Evolutionary conservation across 345 rosid species (phyloP).

Genomic region (Lagerstroemia speciosa): DNA sequence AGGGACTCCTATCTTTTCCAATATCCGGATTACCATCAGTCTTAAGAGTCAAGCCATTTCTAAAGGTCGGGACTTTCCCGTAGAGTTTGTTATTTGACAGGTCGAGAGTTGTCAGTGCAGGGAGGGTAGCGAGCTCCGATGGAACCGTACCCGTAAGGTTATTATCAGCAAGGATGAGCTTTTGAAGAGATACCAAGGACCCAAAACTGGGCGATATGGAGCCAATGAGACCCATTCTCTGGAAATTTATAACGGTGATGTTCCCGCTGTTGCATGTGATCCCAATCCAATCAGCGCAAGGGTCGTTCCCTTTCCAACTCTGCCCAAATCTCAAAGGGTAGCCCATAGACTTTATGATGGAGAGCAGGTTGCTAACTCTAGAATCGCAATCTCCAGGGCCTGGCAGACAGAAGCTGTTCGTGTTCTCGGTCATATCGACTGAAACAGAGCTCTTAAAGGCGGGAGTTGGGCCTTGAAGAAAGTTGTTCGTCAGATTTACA

Average conservation of each 20-base stretch:
- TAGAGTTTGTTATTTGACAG: constrained; percentile 61
- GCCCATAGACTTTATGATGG: constrained; percentile 31
- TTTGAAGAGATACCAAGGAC: constrained; percentile 50
- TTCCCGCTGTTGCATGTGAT: constrained; percentile 59
- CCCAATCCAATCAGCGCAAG: constrained; percentile 73
- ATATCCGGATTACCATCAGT: constrained; percentile 52
- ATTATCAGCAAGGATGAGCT: constrained; percentile 61
- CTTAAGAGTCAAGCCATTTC: constrained; percentile 34
- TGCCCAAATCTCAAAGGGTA: constrained; percentile 67
- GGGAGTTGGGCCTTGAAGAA: constrained; percentile 80
- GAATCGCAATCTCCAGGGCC: constrained; percentile 62
- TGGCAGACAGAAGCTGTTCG: constrained; percentile 69
- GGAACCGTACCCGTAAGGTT: constrained; percentile 71
- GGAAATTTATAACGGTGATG: constrained; percentile 63
- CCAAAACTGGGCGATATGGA: constrained; percentile 58
- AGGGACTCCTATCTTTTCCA: constrained; percentile 34
- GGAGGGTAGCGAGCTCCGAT: constrained; percentile 43
- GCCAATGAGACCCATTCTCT: constrained; percentile 68
- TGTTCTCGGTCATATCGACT: constrained; percentile 46
- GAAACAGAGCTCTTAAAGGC: constrained; percentile 38
- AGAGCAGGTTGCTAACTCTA: constrained; percentile 52
- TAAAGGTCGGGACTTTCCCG: constrained; percentile 64
- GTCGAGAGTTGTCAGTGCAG: constrained; percentile 51
- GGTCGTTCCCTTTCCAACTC: constrained; percentile 78
- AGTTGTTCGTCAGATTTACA: constrained; percentile 69